These are phyloP conservation scores for Sarcodon sp. DNA, from an alignment of 768 basidiomycete species.

Conservation along the genomic window DNA sequence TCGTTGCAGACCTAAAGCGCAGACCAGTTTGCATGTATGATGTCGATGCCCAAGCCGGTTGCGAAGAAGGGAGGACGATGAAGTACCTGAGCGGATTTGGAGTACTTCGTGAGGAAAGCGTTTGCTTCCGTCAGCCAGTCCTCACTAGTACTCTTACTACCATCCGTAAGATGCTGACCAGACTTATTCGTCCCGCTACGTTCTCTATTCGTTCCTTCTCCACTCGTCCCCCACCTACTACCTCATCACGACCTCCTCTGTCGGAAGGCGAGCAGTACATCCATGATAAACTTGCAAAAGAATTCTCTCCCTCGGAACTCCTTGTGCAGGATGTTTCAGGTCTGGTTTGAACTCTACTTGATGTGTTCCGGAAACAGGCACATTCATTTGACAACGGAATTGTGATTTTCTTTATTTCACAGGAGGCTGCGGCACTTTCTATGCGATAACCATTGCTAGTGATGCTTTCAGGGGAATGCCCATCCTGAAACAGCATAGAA, in stretches of 20 bases:
- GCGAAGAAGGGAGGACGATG: no score
- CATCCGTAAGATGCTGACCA: no score
- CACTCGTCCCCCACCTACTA: conserved; percentile 7
- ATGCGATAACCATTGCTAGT: conserved; percentile 82
- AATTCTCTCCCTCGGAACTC: conserved; percentile 69
- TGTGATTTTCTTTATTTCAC: not conserved
- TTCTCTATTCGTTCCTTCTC: conserved; percentile 1
- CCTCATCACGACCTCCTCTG: conserved; percentile 11
- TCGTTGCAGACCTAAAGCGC: no score
- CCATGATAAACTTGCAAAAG: conserved; percentile 54
- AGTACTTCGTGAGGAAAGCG: no score
- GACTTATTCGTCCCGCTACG: conserved; percentile 7
- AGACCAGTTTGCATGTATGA: no score
- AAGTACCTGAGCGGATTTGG: no score
- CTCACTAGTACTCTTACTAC: no score
- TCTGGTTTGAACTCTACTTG: conserved; percentile 17
- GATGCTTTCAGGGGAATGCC: conserved; percentile 76
- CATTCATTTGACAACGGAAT: conserved; percentile 2
- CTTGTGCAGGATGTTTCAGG: conserved; percentile 94
- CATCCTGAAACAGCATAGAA: conserved; percentile 85
- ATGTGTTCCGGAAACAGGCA: no score
- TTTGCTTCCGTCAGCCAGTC: no score
- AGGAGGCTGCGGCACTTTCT: conserved; percentile 98
- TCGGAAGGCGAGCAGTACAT: conserved; percentile 63
- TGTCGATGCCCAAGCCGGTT: no score